phyloP scores from a whole-genome alignment of 169 alveolate genomes.

The Babesia sp. region DNA sequence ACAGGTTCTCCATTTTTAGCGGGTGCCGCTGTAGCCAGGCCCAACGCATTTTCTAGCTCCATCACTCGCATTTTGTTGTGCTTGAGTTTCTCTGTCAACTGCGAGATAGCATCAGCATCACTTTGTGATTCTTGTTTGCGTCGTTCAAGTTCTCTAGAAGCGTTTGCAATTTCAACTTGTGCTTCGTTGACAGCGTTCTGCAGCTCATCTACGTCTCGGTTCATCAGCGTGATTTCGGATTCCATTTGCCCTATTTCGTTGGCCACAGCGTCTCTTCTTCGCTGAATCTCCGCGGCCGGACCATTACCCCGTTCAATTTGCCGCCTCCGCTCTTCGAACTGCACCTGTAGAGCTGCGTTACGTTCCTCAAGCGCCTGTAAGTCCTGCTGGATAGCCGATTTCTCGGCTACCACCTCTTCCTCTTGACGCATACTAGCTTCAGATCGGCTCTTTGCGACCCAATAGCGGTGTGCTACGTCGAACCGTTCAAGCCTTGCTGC shows the following conservation, averaged over 20 bases:
- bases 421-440: constrained; percentile 31
- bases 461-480: constrained; percentile 70
- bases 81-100: constrained; percentile 61
- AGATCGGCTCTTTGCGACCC: constrained; percentile 57
- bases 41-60: constrained; percentile 64
- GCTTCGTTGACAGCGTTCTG: constrained; percentile 45
- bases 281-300: constrained; percentile 42
- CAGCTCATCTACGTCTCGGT: constrained; percentile 62
- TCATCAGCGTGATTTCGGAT: constrained; percentile 52
- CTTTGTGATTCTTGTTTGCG: constrained; percentile 38
- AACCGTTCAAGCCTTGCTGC: constrained; percentile 64
- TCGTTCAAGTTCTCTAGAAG: constrained; percentile 66
- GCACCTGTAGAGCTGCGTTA: not conserved
- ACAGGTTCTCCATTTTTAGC: constrained; percentile 39
- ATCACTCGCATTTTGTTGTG: constrained; percentile 68
- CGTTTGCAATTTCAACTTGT: constrained; percentile 49
- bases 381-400: constrained; percentile 55
- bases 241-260: constrained; percentile 57
- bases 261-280: constrained; percentile 37
- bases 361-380: constrained; percentile 31
- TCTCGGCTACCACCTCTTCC: constrained; percentile 40
- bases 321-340: not conserved
- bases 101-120: constrained; percentile 43
- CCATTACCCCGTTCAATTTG: constrained; percentile 8
- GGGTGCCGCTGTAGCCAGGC: constrained; percentile 37